phyloP scores from a whole-genome alignment of 352 stramenopile species.

The Phytophthora pisi region DNA sequence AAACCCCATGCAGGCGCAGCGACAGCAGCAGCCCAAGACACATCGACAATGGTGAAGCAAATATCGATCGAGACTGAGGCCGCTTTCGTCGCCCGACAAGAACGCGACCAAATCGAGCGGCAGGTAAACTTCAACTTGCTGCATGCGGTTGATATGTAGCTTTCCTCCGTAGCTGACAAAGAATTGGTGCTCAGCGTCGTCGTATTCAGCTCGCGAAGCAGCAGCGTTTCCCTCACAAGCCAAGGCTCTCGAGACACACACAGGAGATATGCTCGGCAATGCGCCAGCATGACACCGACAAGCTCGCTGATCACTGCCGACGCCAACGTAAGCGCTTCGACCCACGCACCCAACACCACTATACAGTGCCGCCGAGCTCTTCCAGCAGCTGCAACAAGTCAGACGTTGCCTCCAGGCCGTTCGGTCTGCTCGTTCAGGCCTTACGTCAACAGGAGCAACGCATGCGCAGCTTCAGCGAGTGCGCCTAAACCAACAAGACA shows the following conservation, averaged over 20 bases:
- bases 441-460: constrained; percentile 17
- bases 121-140: constrained; percentile 20
- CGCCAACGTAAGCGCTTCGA: constrained; percentile 3
- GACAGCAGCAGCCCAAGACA: neutral
- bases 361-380: constrained; percentile 4
- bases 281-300: constrained; percentile 8
- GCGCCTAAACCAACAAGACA: constrained; percentile 8
- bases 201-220: constrained; percentile 14
- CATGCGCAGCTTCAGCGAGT: constrained; percentile 14
- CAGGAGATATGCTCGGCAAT: constrained; percentile 34
- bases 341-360: constrained; percentile 4
- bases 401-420: neutral
- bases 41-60: constrained; percentile 1
- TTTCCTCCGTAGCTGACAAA: neutral
- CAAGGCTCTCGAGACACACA: constrained; percentile 34
- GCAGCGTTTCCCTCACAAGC: constrained; percentile 27
- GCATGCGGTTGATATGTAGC: neutral
- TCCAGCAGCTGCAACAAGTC: neutral
- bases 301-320: constrained; percentile 2
- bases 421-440: constrained; percentile 6
- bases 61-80: constrained; percentile 15
- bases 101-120: constrained; percentile 18
- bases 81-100: constrained; percentile 36
- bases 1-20: neutral
- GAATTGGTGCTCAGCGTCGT: constrained; percentile 5